Evolutionary conservation across 2,329 filamentous ascomycete genomes (phyloP).

Genomic region (Penicillium sumatraense): DNA sequence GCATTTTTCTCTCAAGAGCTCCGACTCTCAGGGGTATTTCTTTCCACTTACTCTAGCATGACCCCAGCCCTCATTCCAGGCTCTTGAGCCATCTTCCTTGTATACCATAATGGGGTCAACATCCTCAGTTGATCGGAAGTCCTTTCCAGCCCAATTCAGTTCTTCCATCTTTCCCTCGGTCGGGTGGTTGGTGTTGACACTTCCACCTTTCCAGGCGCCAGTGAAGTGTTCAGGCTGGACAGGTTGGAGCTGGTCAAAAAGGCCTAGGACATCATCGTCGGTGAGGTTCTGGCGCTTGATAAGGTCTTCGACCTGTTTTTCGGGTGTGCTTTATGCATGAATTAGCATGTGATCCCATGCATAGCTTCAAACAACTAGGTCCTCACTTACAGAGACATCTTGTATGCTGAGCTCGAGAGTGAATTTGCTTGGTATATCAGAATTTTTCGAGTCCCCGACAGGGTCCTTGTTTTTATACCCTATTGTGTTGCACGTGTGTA

Average conservation of each 20-base stretch:
- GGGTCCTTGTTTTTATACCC: background rate
- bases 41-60: slow-evolving; percentile 18
- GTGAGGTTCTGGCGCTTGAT: slow-evolving; percentile 9
- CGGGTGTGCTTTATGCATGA: slow-evolving; percentile 5
- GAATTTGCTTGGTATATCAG: background rate
- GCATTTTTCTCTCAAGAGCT: background rate
- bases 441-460: background rate
- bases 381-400: slow-evolving; percentile 6
- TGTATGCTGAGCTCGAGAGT: background rate
- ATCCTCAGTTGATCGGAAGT: slow-evolving; percentile 17
- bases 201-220: slow-evolving; percentile 14
- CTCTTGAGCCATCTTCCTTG: slow-evolving; percentile 4
- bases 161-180: slow-evolving; percentile 11
- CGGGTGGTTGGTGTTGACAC: slow-evolving; percentile 12
- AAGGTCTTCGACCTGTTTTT: slow-evolving; percentile 17
- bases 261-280: slow-evolving; percentile 4
- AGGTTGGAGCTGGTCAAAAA: slow-evolving; percentile 14
- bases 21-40: too few relatives aligned
- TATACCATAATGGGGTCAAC: slow-evolving; percentile 17
- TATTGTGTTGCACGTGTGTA: background rate
- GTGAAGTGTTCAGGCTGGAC: slow-evolving; percentile 10
- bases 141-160: slow-evolving; percentile 17
- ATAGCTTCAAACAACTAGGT: background rate
- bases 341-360: background rate
- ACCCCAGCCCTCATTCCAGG: slow-evolving; percentile 15